Evolutionary conservation across 345 rosid species (phyloP).

Genomic region (Eutrema heterophyllum): DNA sequence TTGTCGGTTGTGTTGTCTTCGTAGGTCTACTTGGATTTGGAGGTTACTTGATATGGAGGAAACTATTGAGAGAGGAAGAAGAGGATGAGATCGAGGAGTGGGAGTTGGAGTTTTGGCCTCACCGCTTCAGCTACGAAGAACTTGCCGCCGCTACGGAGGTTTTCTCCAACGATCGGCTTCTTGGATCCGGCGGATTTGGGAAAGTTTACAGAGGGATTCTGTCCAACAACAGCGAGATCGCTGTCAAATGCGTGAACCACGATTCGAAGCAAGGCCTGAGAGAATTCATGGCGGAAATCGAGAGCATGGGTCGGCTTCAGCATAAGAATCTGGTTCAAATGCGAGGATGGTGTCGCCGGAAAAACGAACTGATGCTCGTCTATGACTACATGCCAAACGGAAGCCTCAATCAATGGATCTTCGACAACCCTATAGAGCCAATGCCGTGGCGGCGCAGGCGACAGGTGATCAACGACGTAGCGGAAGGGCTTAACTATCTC

Average conservation of each 20-base stretch:
- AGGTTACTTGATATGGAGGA: constrained; percentile 44
- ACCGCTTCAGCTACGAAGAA: constrained; percentile 76
- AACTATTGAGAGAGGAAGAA: constrained; percentile 36
- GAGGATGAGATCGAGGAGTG: constrained; percentile 74
- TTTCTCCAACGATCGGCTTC: constrained; percentile 58
- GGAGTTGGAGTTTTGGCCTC: constrained; percentile 95
- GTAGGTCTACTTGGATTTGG: constrained; percentile 32
- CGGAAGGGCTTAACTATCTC: constrained; percentile 75
- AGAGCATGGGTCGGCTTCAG: constrained; percentile 83
- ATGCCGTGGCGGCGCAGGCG: constrained; percentile 59
- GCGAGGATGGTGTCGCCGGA: constrained; percentile 87
- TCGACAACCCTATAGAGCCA: constrained; percentile 46
- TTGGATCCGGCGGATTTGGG: constrained; percentile 86
- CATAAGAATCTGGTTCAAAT: constrained; percentile 78
- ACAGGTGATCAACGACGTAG: constrained; percentile 63
- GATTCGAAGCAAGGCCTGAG: constrained; percentile 84
- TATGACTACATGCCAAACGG: constrained; percentile 92
- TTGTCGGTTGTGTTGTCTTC: constrained; percentile 45
- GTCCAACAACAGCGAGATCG: constrained; percentile 48
- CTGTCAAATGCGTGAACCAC: constrained; percentile 83
- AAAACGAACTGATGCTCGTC: constrained; percentile 69
- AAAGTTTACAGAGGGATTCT: constrained; percentile 61
- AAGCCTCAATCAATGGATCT: constrained; percentile 70
- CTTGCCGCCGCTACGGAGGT: constrained; percentile 49
- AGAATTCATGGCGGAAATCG: constrained; percentile 95